Evolutionary conservation across 2,329 filamentous ascomycete species (phyloP), one percentile per base, ranked within the genome.

Genomic region (Fusarium liriodendri): DNA sequence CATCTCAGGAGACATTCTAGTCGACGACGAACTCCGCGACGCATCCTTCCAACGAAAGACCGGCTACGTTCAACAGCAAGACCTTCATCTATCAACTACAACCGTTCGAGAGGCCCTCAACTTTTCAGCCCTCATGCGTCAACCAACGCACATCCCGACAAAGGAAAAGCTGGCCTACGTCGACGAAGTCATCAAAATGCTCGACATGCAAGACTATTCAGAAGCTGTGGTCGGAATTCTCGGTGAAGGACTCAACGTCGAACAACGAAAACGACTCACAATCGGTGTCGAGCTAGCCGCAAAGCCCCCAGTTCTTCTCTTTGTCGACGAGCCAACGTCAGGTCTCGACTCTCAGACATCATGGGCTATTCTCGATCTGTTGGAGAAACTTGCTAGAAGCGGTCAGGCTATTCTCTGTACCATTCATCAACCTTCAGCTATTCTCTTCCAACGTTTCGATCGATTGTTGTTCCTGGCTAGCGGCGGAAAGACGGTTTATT

Each of bases 31-130:
- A 47, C 89, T 89, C 33, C 89, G 93, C 38, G 94, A 96, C 73
- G 87, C 87, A 14, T 94, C 93, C 0, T 97, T 97, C 87, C 94
- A 97, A 80, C 91, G 94, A 63, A 95, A 95, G 83, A 96, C 94
- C 0, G 94, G 94, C 50, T 97, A 97, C 75, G 94, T 95, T 27
- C 94, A 97, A 78, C 95, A 97, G 80, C 94, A 97, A 79, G 95
- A 97, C 87, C 87, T 97, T 2, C 95, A 97, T 80, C 85, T 96
- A 14, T 87, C 91, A 16, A 97, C 94, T 0, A 90, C 91, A 0
- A 97, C 95, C 0, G 94, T 97, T 29, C 90, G 95, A 67, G 95
- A 97, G 82, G 94, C 94, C 5, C 87, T 97, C 37, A 89, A 89
- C 73, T 97, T 97, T 82, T 94, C 92, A 74, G 95, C 95, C n/a